These are phyloP conservation scores for Mucor mucedo DNA, from an alignment of 371 early-diverging fungal species.

Conservation along the genomic window DNA sequence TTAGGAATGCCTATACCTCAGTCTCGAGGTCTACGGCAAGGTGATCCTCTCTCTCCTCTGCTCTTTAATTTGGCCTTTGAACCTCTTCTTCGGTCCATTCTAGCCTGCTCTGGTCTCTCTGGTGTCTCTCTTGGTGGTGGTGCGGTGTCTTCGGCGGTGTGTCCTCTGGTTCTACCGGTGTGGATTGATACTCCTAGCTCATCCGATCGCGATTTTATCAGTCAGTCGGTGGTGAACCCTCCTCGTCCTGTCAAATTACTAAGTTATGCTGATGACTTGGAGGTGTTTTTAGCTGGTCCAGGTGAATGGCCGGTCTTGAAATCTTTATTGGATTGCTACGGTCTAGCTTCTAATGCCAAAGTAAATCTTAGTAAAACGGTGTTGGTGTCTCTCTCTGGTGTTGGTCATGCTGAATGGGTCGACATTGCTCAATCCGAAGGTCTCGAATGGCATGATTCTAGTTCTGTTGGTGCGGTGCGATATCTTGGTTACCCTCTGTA, in stretches of 20 bases:
- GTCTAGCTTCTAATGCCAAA: conserved; percentile 21
- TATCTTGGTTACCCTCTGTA: conserved; percentile 24
- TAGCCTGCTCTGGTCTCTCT: neutral
- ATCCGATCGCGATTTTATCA: too few relatives aligned
- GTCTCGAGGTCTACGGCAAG: conserved; percentile 15
- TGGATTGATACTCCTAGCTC: conserved; percentile 17
- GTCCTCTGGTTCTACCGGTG: conserved; percentile 4
- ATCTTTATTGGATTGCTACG: neutral
- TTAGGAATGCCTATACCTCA: neutral
- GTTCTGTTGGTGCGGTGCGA: neutral
- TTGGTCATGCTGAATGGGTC: neutral
- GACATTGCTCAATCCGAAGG: neutral
- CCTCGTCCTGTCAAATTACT: conserved; percentile 16
- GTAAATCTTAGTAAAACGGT: conserved; percentile 17
- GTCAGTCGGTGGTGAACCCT: conserved; percentile 19
- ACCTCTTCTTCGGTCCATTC: neutral
- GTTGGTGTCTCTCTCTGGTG: conserved; percentile 17
- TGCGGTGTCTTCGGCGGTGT: too few relatives aligned
- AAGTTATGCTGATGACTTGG: conserved; percentile 28
- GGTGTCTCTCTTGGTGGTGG: neutral
- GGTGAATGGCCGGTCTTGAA: conserved; percentile 5
- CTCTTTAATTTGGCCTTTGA: conserved; percentile 24
- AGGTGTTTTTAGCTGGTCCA: conserved; percentile 19
- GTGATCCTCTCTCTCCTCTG: conserved; percentile 23
- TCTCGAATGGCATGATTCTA: conserved; percentile 4